Evolutionary conservation across 257 asterid genomes (phyloP).

Genomic region (Fraxinus americana): DNA sequence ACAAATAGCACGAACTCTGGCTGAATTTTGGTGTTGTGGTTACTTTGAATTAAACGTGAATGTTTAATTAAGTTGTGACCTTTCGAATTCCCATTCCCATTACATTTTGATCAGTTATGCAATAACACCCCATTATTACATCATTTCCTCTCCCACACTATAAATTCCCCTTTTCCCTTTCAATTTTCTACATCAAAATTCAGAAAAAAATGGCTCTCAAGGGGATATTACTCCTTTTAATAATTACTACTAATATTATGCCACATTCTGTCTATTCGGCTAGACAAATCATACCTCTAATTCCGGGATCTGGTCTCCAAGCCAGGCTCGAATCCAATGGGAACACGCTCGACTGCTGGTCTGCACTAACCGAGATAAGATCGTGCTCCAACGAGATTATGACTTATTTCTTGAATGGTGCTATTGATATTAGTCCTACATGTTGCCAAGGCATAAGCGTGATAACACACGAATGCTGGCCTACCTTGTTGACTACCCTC

Average conservation of each 20-base stretch:
- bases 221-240: background rate
- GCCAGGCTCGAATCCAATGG: slow-evolving; percentile 17
- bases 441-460: slow-evolving; percentile 31
- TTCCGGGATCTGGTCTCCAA: background rate
- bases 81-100: background rate
- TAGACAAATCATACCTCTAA: background rate
- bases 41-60: background rate
- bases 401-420: slow-evolving; percentile 21
- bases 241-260: background rate
- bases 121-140: background rate
- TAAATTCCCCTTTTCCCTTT: slow-evolving; percentile 16
- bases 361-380: slow-evolving; percentile 28
- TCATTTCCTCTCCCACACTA: slow-evolving; percentile 22
- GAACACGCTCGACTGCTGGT: slow-evolving; percentile 22
- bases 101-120: background rate
- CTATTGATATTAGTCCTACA: slow-evolving; percentile 19
- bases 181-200: slow-evolving; percentile 1
- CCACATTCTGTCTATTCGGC: background rate
- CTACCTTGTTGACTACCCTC: slow-evolving; percentile 21
- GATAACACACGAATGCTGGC: slow-evolving; percentile 34
- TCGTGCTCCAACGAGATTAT: slow-evolving; percentile 31
- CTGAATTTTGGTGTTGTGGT: background rate
- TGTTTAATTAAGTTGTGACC: background rate
- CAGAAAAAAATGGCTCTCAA: slow-evolving; percentile 23
- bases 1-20: too few relatives aligned